A percentile compares a stretch with the other conserved stretches of the same genome.
phyloP scores from a whole-genome alignment of 129 eudicot genomes.

The Silybum marianum region DNA sequence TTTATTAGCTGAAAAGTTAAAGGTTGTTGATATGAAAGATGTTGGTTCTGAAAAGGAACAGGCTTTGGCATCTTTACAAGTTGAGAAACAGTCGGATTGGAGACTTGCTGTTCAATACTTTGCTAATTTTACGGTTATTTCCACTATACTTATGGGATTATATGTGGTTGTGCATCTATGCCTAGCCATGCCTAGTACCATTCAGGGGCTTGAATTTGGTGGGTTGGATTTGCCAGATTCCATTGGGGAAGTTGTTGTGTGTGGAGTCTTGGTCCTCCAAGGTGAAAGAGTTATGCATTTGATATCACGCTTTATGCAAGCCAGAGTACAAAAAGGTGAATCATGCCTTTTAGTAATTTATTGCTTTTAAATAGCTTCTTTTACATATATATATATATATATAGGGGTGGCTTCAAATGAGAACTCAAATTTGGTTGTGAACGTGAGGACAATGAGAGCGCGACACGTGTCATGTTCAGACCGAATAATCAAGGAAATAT shows the following conservation, averaged over 20 bases:
- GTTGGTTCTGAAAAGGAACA: slow-evolving; percentile 77
- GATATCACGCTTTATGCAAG: slow-evolving; percentile 91
- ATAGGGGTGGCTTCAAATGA: too few species aligned
- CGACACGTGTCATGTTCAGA: too few species aligned
- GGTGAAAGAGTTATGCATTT: slow-evolving; percentile 72
- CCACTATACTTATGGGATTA: slow-evolving; percentile 66
- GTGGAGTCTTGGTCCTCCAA: slow-evolving; percentile 83
- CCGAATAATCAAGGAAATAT: too few species aligned
- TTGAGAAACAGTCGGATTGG: slow-evolving; percentile 80
- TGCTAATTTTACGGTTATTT: slow-evolving; percentile 81
- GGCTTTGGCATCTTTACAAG: slow-evolving; percentile 79
- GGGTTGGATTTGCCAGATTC: slow-evolving; percentile 97
- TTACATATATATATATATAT: not conserved
- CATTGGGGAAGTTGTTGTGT: slow-evolving; percentile 84
- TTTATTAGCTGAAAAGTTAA: slow-evolving; percentile 60
- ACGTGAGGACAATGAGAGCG: too few species aligned
- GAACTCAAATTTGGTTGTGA: too few species aligned
- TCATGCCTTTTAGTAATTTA: not conserved
- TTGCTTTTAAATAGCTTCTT: not conserved
- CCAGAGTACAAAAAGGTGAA: slow-evolving; percentile 83
- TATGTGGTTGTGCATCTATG: slow-evolving; percentile 75
- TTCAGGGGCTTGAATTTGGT: slow-evolving; percentile 95
- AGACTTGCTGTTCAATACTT: slow-evolving; percentile 87
- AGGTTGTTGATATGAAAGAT: slow-evolving; percentile 69
- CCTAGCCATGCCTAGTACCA: slow-evolving; percentile 67